Evolutionary conservation across 1,284 basidiomycete genomes (phyloP), one percentile per base, ranked within the genome.

Genomic region (Papiliotrema laurentii): DNA sequence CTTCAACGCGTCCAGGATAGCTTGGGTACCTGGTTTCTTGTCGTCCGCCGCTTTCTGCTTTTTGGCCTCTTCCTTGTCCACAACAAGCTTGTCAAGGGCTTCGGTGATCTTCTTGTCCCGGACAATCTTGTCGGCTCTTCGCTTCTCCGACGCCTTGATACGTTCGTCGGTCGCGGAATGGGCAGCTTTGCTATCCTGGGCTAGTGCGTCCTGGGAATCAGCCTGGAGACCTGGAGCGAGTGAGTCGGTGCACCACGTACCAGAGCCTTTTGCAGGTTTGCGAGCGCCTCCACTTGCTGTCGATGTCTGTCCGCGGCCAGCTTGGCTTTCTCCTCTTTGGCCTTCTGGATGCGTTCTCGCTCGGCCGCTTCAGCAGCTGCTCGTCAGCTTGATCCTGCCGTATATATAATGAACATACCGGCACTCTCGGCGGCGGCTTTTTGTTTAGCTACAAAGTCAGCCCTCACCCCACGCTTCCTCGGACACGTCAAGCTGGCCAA

Each of bases 11-110:
- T 74, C 72, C 24, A 74, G 56, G 21, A 73, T 63, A 6, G 71
- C 69, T 59, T 72, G 68, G 14, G 61, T 66, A 21, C 67, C 64
- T 26, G 67, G 68, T 51, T 72, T 71, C 61, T 72, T 73, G 38
- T 60, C 61, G 27, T 70, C 64, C 11, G 58, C 57, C 19, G 64
- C 63, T 14, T 61, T 55, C 46, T 64, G 63, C 61, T 71, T 73
- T 64, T 72, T 71, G 34, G 60, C 56, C 48, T 64, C 63, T 9
- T 70, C 69, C n/a, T 58, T 51, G 35, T 67, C 62, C 5, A 53
- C 55, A 27, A 71, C 53, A 18, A 74, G 58, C 47, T 65, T 69
- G 45, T 70, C 68, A 22, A 72, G 54, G 0, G 65, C 63, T 40
- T 71, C 68, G 21, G 68, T 61, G 48, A 63, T 63, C 54, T 69